Evolutionary conservation across 129 eudicot genomes (phyloP).

Genomic region (Flaveria robusta): DNA sequence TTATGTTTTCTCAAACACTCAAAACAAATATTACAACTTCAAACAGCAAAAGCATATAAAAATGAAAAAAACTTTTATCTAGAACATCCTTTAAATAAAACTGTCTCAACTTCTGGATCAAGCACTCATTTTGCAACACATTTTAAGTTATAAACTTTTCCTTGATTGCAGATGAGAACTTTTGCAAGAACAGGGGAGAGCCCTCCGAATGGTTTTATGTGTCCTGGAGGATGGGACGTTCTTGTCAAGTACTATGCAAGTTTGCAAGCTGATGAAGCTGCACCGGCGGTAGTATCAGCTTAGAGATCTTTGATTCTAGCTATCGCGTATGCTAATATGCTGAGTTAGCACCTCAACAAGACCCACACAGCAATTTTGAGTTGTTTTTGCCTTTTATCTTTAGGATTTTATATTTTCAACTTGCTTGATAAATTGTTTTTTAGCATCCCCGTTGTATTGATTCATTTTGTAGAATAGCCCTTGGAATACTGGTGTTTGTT

Average conservation of each 20-base stretch:
- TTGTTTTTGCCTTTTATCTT: conserved; percentile 11
- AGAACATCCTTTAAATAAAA: background rate
- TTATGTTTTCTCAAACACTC: background rate
- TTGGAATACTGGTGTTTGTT: background rate
- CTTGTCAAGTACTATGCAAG: conserved; percentile 70
- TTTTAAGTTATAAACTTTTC: background rate
- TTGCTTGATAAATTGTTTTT: conserved; percentile 4
- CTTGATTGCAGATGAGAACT: conserved; percentile 67
- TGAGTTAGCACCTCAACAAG: background rate
- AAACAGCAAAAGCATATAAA: background rate
- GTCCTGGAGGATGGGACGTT: conserved; percentile 84
- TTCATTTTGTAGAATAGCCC: background rate
- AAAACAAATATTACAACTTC: too few species aligned
- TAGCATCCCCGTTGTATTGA: conserved; percentile 13
- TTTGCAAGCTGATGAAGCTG: conserved; percentile 66
- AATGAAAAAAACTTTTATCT: background rate
- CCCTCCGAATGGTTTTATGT: conserved; percentile 96
- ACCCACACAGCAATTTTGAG: conserved; percentile 2
- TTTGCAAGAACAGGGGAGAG: conserved; percentile 84
- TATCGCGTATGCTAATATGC: background rate
- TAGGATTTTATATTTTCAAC: background rate
- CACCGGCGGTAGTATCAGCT: conserved; percentile 43
- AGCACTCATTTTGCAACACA: background rate
- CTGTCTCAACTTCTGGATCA: background rate
- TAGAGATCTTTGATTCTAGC: conserved; percentile 27